Evolutionary conservation across 1,284 basidiomycete species (phyloP), one percentile per base, ranked within the genome.

Genomic region (Omphalotus olearius): DNA sequence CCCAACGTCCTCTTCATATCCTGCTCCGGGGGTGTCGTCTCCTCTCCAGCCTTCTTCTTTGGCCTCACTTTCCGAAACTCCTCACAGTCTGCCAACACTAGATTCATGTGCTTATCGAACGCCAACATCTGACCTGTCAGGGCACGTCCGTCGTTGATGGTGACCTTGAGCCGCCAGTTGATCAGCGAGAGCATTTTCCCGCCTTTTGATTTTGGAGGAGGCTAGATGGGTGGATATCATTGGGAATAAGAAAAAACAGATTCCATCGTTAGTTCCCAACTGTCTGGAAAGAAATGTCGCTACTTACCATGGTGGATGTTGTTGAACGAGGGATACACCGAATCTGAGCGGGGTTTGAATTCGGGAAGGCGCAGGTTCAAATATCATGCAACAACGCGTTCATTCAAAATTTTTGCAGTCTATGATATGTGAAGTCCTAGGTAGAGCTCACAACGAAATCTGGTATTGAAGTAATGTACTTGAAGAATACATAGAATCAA

Each of bases 81-180:
- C 72, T 97, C 94, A 66, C 94, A 97, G 61, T 99, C 96, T 11
- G 95, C 93, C 51, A 99, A 76, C 47, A 99, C 97, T 61, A 99
- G 80, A 74, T 99, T 99, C 96, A 99, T 99, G 74, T 99, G 97
- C 64, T 91, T 88, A 77, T 99, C 97, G 68, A 98, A 99, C 47
- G 97, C 97, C 65, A 99, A 88, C 89, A 99, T 96, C 73, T 98
- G 97, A 44, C 97, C 97, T 41, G 92, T 93, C 62, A 99, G 78
- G 53, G 91, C 83, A 66, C 97, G 90, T 54, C 93, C 93, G 72
- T 99, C 97, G 83, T 97, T 98, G 71, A 99, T 88, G 51, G 95
- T 98, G 57, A 99, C 88, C 73, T 93, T 95, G 62, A 99, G 82
- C 67, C 96, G 82, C 88, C 96, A 98, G 76, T 98, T 96, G 76